Evolutionary conservation across 2,329 filamentous ascomycete genomes (phyloP), one percentile per base, ranked within the genome.

Genomic region (Apiospora marii): DNA sequence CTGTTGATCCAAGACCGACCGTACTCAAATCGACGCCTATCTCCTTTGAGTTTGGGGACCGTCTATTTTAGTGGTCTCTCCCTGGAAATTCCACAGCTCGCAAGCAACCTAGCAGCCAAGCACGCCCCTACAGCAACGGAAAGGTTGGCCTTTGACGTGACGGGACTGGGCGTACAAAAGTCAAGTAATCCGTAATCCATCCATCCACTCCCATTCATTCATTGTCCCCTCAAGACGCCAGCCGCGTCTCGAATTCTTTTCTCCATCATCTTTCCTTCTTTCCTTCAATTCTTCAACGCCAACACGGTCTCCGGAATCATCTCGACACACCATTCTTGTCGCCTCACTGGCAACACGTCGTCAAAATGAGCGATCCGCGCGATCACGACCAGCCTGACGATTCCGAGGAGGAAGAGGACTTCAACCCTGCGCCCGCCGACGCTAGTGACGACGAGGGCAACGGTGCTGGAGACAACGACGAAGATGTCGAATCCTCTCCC

Each of bases 371-470:
- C 78, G 84, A 87, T 71, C 82, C 79, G 76, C 82, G 84, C 74
- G 85, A 85, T 74, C 88, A 85, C 79, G 87, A 90, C 67, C 76
- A 76, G 14, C 72, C 74, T 78, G 90, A 70, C 48, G 73, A 92
- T 74, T 92, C 89, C 73, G 92, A 94, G 72, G 94, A 96, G 69
- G 95, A 97, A 77, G 92, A 93, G 74, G 93, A 96, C 81, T 98
- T 98, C 88, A 97, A 98, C 82, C 95, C 95, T 69, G 90, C 88
- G 68, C 92, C 92, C 27, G 92, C 90, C 73, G 90, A 94, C 73
- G 79, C 90, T 46, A 96, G 93, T 3, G 94, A 96, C 76, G 91
- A 91, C 69, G 93, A 94, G 73, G 88, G 86, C 75, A 83, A 85
- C 68, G 71, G 83, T 51, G 74, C 75, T 61, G 78, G 79, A 46